phyloP scores from a whole-genome alignment of 2,329 filamentous ascomycete species.

The Dothiorella sarmentorum region DNA sequence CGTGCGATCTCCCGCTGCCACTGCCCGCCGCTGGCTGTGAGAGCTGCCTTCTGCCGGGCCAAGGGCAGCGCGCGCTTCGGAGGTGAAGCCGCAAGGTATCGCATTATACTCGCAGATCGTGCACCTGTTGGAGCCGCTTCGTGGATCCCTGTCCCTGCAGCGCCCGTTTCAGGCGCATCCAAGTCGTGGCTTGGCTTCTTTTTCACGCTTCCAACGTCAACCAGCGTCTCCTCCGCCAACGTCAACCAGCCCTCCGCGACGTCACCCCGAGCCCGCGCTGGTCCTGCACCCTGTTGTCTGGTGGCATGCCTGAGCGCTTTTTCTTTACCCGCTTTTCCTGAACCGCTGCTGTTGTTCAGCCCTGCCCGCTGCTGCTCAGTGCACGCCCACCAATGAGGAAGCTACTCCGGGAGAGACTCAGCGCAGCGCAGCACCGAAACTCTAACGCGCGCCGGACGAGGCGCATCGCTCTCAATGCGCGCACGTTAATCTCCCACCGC shows the following conservation, averaged over 20 bases:
- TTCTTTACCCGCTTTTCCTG: neutral
- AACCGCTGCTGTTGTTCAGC: neutral
- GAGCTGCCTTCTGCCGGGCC: neutral
- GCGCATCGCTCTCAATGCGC: conserved; percentile 8
- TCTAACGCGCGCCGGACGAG: conserved; percentile 9
- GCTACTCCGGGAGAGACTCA: neutral
- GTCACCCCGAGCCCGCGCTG: conserved; percentile 1
- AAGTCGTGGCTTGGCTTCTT: neutral
- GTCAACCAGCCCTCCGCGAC: neutral
- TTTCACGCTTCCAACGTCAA: neutral
- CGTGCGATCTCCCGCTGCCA: conserved; percentile 15
- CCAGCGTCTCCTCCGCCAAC: neutral
- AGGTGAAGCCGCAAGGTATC: neutral
- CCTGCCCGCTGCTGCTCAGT: conserved; percentile 4
- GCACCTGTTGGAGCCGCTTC: conserved; percentile 11
- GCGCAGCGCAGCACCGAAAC: neutral
- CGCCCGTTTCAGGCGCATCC: conserved; percentile 12
- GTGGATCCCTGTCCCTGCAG: conserved; percentile 12
- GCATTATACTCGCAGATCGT: conserved; percentile 8
- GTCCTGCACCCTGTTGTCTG: neutral
- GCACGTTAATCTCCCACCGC: conserved; percentile 13
- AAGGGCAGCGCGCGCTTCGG: neutral
- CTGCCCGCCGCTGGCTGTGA: neutral
- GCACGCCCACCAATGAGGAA: neutral
- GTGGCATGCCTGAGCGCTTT: neutral